A percentile compares a stretch with the other conserved stretches of the same genome.
Evolutionary conservation across 495 filamentous ascomycete genomes (phyloP).

Genomic region (Penicillium lividum): DNA sequence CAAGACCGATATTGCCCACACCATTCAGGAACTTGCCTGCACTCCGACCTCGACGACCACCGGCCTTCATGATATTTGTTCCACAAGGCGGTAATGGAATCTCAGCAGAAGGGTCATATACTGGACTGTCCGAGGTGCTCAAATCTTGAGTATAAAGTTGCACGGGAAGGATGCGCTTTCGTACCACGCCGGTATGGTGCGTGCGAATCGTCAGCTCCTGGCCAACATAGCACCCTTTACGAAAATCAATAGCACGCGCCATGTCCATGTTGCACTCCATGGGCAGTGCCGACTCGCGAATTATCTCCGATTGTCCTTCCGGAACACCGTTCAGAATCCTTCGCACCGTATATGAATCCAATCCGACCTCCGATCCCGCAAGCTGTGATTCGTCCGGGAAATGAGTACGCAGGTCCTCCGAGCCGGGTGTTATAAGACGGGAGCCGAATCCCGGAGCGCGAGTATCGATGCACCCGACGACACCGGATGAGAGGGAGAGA

Average conservation of each 20-base stretch:
- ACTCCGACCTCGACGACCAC: slow-evolving; percentile 59
- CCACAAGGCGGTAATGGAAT: slow-evolving; percentile 31
- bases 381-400: slow-evolving; percentile 39
- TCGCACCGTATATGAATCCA: slow-evolving; percentile 62
- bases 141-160: slow-evolving; percentile 62
- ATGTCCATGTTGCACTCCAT: slow-evolving; percentile 85
- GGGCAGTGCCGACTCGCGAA: slow-evolving; percentile 66
- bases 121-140: slow-evolving; percentile 40
- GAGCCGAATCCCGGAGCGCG: slow-evolving; percentile 70
- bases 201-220: slow-evolving; percentile 96
- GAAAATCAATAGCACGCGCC: slow-evolving; percentile 81
- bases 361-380: slow-evolving; percentile 34
- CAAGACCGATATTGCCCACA: slow-evolving; percentile 83
- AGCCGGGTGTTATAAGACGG: slow-evolving; percentile 52
- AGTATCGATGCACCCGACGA: slow-evolving; percentile 55
- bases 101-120: slow-evolving; percentile 50
- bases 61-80: slow-evolving; percentile 48
- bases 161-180: slow-evolving; percentile 86
- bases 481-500: slow-evolving; percentile 24
- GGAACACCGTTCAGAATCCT: slow-evolving; percentile 77
- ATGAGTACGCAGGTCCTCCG: slow-evolving; percentile 40
- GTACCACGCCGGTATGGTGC: slow-evolving; percentile 86
- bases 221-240: slow-evolving; percentile 95
- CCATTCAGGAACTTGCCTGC: slow-evolving; percentile 76
- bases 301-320: slow-evolving; percentile 80